Percentiles rank a stretch among this genome's conserved stretches.
These are phyloP conservation scores for Singerocomus inundabilis DNA, from an alignment of 1,284 basidiomycete genomes.

Conservation along the genomic window DNA sequence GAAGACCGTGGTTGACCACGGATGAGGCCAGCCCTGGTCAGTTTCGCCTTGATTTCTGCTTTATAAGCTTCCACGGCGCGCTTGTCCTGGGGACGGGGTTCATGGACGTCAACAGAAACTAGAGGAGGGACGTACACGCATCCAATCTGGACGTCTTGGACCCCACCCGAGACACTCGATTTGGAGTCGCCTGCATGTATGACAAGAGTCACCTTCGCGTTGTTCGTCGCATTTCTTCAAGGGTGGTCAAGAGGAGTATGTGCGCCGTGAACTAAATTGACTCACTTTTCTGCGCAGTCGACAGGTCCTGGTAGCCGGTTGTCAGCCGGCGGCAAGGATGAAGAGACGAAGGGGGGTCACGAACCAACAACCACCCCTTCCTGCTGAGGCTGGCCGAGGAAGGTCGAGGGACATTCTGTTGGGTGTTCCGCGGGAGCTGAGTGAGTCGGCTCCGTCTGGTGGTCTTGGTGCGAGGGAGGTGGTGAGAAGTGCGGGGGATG, in stretches of 20 bases:
- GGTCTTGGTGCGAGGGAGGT: constrained; percentile 39
- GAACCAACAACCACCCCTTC: constrained; percentile 76
- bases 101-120: constrained; percentile 7
- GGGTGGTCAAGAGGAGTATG: constrained; percentile 5
- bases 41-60: constrained; percentile 76
- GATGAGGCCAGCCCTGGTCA: constrained; percentile 72
- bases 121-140: constrained; percentile 57
- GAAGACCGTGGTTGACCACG: constrained; percentile 71
- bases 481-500: constrained; percentile 41
- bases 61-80: constrained; percentile 78
- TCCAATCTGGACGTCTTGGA: constrained; percentile 76
- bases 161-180: constrained; percentile 82
- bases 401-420: constrained; percentile 50
- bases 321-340: constrained; percentile 10
- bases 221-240: constrained; percentile 80
- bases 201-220: constrained; percentile 71
- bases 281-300: constrained; percentile 73
- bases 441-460: constrained; percentile 41
- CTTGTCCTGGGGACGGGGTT: constrained; percentile 57
- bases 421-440: constrained; percentile 47
- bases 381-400: constrained; percentile 50
- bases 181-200: constrained; percentile 71
- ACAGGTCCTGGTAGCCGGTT: constrained; percentile 59
- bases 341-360: constrained; percentile 26
- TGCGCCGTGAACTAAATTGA: not conserved